phyloP scores from a whole-genome alignment of 176 grass and related monocot species.

The Ensete glaucum region DNA sequence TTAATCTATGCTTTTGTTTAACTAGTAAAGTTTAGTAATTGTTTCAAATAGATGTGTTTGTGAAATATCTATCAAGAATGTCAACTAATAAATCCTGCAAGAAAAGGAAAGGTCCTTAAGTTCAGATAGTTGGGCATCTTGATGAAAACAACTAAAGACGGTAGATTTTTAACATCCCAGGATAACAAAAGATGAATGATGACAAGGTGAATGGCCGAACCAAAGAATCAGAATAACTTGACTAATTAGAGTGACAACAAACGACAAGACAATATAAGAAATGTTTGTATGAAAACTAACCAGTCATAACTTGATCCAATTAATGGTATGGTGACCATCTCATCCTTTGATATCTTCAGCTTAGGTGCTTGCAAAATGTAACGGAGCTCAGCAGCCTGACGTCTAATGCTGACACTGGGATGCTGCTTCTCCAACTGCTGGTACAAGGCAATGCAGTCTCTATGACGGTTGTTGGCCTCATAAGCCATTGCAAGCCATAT shows the following conservation, averaged over 20 bases:
- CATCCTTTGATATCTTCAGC: conserved; percentile 94
- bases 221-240: not conserved
- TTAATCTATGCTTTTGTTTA: not conserved
- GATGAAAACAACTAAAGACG: too few species aligned
- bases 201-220: not conserved
- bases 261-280: not conserved
- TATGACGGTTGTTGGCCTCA: conserved; percentile 86
- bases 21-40: not conserved
- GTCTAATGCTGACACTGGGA: conserved; percentile 77
- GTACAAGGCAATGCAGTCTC: conserved; percentile 92
- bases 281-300: conserved; percentile 31
- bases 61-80: not conserved
- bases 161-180: too few species aligned
- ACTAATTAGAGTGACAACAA: conserved; percentile 2
- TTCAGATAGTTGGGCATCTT: not conserved
- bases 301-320: conserved; percentile 94
- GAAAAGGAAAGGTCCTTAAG: not conserved
- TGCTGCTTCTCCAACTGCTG: conserved; percentile 74
- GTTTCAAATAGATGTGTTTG: not conserved
- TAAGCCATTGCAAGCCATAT: conserved; percentile 99
- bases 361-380: conserved; percentile 94
- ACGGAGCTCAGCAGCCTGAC: conserved; percentile 83
- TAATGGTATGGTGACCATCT: conserved; percentile 92
- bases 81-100: not conserved
- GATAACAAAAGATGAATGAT: not conserved